phyloP scores from a whole-genome alignment of 1,139 yeast genomes.

The Yamadazyma epiphylla region DNA sequence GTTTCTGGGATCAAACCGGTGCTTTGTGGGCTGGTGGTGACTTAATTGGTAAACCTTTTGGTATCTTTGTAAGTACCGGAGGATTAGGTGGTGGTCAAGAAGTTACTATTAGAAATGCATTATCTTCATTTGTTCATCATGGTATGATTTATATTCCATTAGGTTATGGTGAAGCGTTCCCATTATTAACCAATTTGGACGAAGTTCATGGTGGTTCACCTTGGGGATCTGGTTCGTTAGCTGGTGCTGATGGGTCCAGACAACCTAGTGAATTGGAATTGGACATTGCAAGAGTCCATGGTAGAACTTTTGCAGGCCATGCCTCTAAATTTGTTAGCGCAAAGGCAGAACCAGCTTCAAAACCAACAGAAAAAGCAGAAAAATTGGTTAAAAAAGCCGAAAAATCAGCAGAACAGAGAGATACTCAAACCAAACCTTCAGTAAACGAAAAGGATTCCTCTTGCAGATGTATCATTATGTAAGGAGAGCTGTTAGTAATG shows the following conservation, averaged over 20 bases:
- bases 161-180: conserved; percentile 39
- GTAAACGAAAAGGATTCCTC: conserved; percentile 19
- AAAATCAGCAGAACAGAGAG: conserved; percentile 9
- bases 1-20: conserved; percentile 46
- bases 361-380: conserved; percentile 9
- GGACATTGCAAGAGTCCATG: conserved; percentile 39
- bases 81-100: conserved; percentile 48
- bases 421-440: conserved; percentile 18
- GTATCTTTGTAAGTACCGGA: conserved; percentile 44
- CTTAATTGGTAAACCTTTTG: conserved; percentile 45
- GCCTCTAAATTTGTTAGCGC: conserved; percentile 2
- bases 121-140: conserved; percentile 43
- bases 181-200: conserved; percentile 27
- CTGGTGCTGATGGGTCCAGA: conserved; percentile 49
- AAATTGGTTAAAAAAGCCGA: conserved; percentile 6
- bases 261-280: conserved; percentile 37
- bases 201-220: conserved; percentile 48
- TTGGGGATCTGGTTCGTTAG: conserved; percentile 50
- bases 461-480: conserved; percentile 29
- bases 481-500: too few relatives aligned
- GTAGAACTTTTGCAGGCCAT: conserved; percentile 25
- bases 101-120: conserved; percentile 31
- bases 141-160: conserved; percentile 50
- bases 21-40: conserved; percentile 49
- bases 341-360: too few relatives aligned